These are phyloP conservation scores for Alternaria sp. DNA, from an alignment of 2,329 filamentous ascomycete species.

Conservation along the genomic window DNA sequence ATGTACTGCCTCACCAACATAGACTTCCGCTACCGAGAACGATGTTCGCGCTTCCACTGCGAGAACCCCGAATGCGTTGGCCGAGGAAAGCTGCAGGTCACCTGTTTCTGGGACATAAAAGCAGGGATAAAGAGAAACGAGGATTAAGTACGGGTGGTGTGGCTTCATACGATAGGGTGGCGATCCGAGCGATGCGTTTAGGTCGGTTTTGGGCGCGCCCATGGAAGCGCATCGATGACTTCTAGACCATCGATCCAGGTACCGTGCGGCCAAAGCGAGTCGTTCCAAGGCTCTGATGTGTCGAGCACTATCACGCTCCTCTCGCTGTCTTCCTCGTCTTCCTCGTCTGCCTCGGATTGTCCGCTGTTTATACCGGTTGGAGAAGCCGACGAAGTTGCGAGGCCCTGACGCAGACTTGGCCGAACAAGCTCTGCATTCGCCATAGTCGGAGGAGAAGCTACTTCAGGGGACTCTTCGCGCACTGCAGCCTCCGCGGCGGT, in stretches of 20 bases:
- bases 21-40: background rate
- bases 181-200: background rate
- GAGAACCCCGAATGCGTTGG: background rate
- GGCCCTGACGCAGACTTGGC: background rate
- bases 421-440: background rate
- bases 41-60: background rate
- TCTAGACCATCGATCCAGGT: background rate
- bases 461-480: background rate
- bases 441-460: background rate
- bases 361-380: no score
- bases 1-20: conserved; percentile 5
- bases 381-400: background rate
- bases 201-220: background rate
- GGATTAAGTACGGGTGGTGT: background rate
- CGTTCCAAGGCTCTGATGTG: background rate
- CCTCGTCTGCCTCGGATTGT: background rate
- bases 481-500: no score
- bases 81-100: conserved; percentile 1
- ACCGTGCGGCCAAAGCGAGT: background rate
- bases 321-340: background rate
- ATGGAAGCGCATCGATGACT: background rate
- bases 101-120: background rate
- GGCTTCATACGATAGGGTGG: background rate
- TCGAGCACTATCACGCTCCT: background rate
- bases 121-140: background rate